Evolutionary conservation across 2,329 filamentous ascomycete genomes (phyloP).

Genomic region (Fusarium sacchari): DNA sequence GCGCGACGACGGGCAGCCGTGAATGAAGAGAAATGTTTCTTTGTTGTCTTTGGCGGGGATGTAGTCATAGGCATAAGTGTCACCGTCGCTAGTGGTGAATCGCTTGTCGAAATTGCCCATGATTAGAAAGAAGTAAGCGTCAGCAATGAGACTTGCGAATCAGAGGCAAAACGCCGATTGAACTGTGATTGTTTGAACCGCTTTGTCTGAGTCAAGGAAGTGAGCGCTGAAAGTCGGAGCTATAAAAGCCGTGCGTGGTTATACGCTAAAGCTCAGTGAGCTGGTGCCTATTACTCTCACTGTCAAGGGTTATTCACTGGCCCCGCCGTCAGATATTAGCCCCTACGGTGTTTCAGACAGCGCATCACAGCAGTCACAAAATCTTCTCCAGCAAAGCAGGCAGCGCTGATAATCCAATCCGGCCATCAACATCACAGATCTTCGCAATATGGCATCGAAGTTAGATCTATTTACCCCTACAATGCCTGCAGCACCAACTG

Average conservation of each 20-base stretch:
- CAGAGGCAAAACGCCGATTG: background rate
- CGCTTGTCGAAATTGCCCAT: conserved; percentile 6
- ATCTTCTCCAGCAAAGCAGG: background rate
- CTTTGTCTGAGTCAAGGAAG: too few relatives aligned
- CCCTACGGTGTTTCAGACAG: background rate
- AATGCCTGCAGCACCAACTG: background rate
- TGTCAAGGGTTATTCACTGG: background rate
- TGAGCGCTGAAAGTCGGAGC: background rate
- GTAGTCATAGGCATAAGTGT: conserved; percentile 16
- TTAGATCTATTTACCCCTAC: background rate
- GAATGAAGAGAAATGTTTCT: conserved; percentile 30
- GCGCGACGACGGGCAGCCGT: conserved; percentile 33
- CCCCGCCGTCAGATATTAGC: background rate
- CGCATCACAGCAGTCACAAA: background rate
- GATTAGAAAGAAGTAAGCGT: background rate
- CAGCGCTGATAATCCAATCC: background rate
- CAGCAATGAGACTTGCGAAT: background rate
- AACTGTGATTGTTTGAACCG: background rate
- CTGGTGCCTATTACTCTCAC: background rate
- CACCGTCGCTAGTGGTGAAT: background rate
- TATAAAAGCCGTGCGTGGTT: background rate
- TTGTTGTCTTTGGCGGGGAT: background rate
- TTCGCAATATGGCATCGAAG: background rate
- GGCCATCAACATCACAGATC: accelerated
- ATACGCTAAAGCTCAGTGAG: background rate